These are phyloP conservation scores for Candida insectalens DNA, from an alignment of 805 yeast genomes.

Conservation along the genomic window DNA sequence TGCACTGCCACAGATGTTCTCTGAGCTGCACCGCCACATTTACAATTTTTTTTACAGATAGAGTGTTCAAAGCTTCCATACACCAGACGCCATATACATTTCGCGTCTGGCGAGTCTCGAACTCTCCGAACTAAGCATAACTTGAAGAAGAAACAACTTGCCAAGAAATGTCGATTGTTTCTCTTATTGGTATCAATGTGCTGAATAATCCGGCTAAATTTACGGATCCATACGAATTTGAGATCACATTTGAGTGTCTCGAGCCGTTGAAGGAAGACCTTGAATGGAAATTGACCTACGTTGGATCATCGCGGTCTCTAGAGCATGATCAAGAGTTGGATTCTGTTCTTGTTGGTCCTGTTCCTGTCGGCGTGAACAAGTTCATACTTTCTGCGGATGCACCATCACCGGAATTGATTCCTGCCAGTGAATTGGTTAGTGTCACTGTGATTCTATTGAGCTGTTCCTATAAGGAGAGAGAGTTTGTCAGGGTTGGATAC, in stretches of 20 bases:
- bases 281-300: constrained; percentile 96
- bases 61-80: too few relatives aligned
- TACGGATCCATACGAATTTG: constrained; percentile 89
- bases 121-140: too few relatives aligned
- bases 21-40: too few relatives aligned
- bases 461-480: constrained; percentile 88
- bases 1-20: too few relatives aligned
- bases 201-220: constrained; percentile 92
- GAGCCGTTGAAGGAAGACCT: constrained; percentile 87
- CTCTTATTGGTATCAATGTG: constrained; percentile 83
- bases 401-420: constrained; percentile 91
- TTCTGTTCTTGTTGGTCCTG: constrained; percentile 95
- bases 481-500: constrained; percentile 95
- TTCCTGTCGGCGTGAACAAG: constrained; percentile 94
- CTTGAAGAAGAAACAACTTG: too few relatives aligned
- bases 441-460: constrained; percentile 91
- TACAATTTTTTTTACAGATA: too few relatives aligned
- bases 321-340: constrained; percentile 97
- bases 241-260: constrained; percentile 93
- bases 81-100: too few relatives aligned
- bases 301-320: constrained; percentile 87
- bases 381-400: constrained; percentile 93
- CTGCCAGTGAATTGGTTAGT: constrained; percentile 89
- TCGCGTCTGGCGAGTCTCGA: too few relatives aligned
- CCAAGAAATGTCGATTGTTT: constrained; percentile 78